phyloP scores from a whole-genome alignment of 2,329 filamentous ascomycete genomes.

The Colletotrichum limetticola region DNA sequence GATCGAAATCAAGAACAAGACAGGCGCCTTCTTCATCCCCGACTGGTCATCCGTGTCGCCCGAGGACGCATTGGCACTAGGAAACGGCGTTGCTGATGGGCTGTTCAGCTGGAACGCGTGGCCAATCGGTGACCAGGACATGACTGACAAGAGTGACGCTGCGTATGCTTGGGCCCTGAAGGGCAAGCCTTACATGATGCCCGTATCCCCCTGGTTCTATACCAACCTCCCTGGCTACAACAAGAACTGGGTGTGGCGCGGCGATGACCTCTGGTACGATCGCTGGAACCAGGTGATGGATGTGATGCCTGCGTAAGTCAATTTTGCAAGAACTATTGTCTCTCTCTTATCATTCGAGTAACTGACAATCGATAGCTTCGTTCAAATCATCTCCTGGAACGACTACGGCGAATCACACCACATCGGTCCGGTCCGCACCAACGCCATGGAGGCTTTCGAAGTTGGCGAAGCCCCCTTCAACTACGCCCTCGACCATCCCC shows the following conservation, averaged over 20 bases:
- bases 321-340: conserved; percentile 55
- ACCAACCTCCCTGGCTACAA: conserved; percentile 65
- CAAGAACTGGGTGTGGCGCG: conserved; percentile 73
- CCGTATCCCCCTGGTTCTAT: conserved; percentile 69
- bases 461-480: conserved; percentile 50
- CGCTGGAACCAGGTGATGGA: conserved; percentile 65
- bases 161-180: conserved; percentile 34
- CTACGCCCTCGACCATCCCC: conserved; percentile 60
- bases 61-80: conserved; percentile 32
- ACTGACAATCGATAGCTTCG: conserved; percentile 53
- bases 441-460: conserved; percentile 41
- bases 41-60: conserved; percentile 54
- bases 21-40: conserved; percentile 55
- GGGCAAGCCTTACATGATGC: conserved; percentile 57
- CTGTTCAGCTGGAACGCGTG: conserved; percentile 51
- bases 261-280: conserved; percentile 70
- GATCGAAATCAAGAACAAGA: conserved; percentile 51
- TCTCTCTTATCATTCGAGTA: conserved; percentile 40
- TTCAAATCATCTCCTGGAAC: conserved; percentile 61
- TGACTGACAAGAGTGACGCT: conserved; percentile 36
- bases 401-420: conserved; percentile 68
- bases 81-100: conserved; percentile 43
- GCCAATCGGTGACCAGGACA: conserved; percentile 42
- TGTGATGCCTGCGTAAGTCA: conserved; percentile 63
- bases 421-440: conserved; percentile 57